Percentiles rank a stretch among this genome's conserved stretches.
Evolutionary conservation across 305 asterid species (phyloP).

Genomic region (Fraxinus albicans): DNA sequence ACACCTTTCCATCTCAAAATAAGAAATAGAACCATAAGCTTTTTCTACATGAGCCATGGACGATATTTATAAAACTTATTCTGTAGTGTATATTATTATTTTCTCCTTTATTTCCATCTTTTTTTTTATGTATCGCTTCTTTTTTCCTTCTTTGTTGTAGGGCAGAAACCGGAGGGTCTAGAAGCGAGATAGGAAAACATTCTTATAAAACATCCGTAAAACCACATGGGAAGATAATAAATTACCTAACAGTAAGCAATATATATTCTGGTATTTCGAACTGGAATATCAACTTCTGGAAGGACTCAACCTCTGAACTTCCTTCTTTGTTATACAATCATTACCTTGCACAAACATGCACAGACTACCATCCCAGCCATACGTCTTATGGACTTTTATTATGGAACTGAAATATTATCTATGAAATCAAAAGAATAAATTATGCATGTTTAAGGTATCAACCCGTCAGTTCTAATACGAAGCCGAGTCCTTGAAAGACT

Average conservation of each 20-base stretch:
- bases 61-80: not conserved
- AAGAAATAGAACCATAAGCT: not conserved
- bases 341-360: not conserved
- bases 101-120: not conserved
- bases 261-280: not conserved
- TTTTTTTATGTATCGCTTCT: not conserved
- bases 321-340: not conserved
- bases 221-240: not conserved
- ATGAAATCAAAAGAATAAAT: not conserved
- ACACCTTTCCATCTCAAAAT: slow-evolving; percentile 75
- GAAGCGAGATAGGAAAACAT: not conserved
- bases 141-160: not conserved
- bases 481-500: not conserved
- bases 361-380: not conserved
- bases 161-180: not conserved
- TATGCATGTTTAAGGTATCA: not conserved
- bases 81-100: not conserved
- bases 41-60: not conserved
- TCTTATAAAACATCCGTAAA: not conserved
- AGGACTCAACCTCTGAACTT: not conserved
- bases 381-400: not conserved
- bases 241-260: not conserved
- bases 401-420: not conserved
- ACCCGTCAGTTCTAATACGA: not conserved
- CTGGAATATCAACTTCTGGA: not conserved